phyloP scores from a whole-genome alignment of 495 filamentous ascomycete species.

The Penicillium turbatum region DNA sequence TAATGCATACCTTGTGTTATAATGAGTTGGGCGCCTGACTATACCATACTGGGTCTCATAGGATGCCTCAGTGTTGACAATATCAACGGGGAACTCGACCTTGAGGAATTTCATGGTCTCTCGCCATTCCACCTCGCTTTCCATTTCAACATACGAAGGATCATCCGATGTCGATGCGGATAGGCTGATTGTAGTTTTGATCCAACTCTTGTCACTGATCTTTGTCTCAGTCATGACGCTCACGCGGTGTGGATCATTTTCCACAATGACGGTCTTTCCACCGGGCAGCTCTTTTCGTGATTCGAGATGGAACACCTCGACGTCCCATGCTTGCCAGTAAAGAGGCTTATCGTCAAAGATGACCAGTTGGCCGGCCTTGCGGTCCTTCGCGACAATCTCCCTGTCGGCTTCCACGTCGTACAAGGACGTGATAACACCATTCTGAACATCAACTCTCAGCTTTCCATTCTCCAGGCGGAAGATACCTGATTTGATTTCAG shows the following conservation, averaged over 20 bases:
- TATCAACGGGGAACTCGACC: constrained; percentile 94
- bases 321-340: constrained; percentile 99
- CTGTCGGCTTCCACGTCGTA: constrained; percentile 65
- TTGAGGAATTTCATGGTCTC: constrained; percentile 98
- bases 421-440: constrained; percentile 77
- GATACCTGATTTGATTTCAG: constrained; percentile 60
- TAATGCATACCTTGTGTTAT: constrained; percentile 67
- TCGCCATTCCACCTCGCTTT: constrained; percentile 83
- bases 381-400: constrained; percentile 73
- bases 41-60: constrained; percentile 96
- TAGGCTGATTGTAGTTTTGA: constrained; percentile 82
- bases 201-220: constrained; percentile 82
- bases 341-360: constrained; percentile 97
- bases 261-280: constrained; percentile 63
- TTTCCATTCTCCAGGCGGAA: constrained; percentile 76
- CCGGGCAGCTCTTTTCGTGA: constrained; percentile 71
- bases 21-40: constrained; percentile 83
- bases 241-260: constrained; percentile 68
- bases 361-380: constrained; percentile 85
- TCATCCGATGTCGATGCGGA: constrained; percentile 58
- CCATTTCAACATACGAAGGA: constrained; percentile 70
- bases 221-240: constrained; percentile 74
- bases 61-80: constrained; percentile 87
- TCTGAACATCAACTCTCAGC: constrained; percentile 63
- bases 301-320: constrained; percentile 91